Evolutionary conservation across 345 rosid species (phyloP), one percentile per base, ranked within the genome.

Genomic region (Arabis hirsuta): DNA sequence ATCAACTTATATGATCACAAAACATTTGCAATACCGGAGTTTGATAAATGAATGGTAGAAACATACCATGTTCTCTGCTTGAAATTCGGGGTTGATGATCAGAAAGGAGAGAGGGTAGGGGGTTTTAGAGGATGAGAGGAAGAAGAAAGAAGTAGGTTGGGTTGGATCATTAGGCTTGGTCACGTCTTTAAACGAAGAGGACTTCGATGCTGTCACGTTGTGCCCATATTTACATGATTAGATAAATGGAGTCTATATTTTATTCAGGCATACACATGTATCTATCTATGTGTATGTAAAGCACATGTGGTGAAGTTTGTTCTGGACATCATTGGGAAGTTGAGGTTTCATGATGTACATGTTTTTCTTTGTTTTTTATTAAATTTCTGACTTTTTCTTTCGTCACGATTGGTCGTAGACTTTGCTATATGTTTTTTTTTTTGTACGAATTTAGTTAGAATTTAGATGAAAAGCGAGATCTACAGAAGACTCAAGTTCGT

Each of bases 141-240:
- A 29, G 51, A 47, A 55, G 34, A 32, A 43, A 22, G 8, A 57
- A 55, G 67, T 62, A 62, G 65, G 72, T 63, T 56, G 65, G 72
- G 76, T 70, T 50, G 73, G 55, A 60, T 57, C 63, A 55, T 72
- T 77, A 77, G 77, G 80, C 77, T 22, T 72, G 68, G 76, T 77
- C 80, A 77, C 80, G 80, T 77, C 77, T 71, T 71, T 8, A 42
- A 77, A 65, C 65, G 24, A 70, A 59, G 11, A 61, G 12, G 71
- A 76, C 76, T 76, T 77, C 43, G 73, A 71, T 71, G 80, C 46
- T 65, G 26, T 65, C 80, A 77, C 80, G 80, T 77, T 77, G 76
- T 77, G 50, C 56, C 62, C 73, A 58, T 53, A 72, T 65, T 46
- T 26, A 36, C 24, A 44, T 54, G 9, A 68, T 52, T 61, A 68